These are phyloP conservation scores for Xylaria sp. DNA, from an alignment of 2,329 filamentous ascomycete species.

Conservation along the genomic window DNA sequence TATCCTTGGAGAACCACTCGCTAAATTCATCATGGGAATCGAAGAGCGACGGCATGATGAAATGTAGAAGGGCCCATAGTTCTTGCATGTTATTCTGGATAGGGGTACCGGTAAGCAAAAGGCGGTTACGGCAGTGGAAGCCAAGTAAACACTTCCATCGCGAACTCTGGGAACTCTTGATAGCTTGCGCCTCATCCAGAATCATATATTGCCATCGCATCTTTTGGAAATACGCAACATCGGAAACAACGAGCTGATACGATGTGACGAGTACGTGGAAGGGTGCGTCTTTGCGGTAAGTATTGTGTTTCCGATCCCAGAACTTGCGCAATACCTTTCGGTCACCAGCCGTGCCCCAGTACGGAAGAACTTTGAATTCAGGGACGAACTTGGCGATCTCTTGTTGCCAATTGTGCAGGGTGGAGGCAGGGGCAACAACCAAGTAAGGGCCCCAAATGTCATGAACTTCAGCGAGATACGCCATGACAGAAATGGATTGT, in stretches of 20 bases:
- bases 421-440: constrained; percentile 95
- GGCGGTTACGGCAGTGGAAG: constrained; percentile 94
- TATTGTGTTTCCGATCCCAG: constrained; percentile 98
- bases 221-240: constrained; percentile 98
- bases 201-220: constrained; percentile 99
- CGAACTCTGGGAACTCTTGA: constrained; percentile 97
- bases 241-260: constrained; percentile 95
- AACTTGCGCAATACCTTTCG: constrained; percentile 97
- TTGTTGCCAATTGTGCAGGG: constrained; percentile 99
- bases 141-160: constrained; percentile 95
- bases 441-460: constrained; percentile 98
- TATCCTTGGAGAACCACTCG: constrained; percentile 95
- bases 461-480: constrained; percentile 95
- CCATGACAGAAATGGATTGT: constrained; percentile 99
- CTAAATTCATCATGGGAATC: constrained; percentile 93
- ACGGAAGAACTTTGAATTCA: constrained; percentile 92
- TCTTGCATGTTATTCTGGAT: constrained; percentile 99
- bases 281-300: constrained; percentile 89
- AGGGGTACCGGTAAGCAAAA: constrained; percentile 93
- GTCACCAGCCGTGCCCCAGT: constrained; percentile 95
- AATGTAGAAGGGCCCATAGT: constrained; percentile 95
- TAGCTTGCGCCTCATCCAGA: constrained; percentile 96
- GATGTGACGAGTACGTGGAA: constrained; percentile 98
- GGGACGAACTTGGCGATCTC: constrained; percentile 97
- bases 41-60: constrained; percentile 99